These are phyloP conservation scores for Tuber brumale DNA, from an alignment of 495 filamentous ascomycete species.

Conservation along the genomic window DNA sequence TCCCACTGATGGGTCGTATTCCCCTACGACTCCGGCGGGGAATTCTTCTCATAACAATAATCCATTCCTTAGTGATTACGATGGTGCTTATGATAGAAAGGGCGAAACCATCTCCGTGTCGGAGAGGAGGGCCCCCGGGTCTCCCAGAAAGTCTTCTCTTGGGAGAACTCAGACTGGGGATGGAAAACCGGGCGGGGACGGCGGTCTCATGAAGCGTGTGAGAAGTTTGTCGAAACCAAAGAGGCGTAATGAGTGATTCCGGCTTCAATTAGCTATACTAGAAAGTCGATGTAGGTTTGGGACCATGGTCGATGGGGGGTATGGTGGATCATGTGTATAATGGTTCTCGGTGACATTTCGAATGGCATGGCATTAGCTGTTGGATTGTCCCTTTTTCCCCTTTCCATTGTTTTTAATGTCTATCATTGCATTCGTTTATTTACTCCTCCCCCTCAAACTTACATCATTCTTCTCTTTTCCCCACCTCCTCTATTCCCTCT, in stretches of 20 bases:
- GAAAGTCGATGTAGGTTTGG: background rate
- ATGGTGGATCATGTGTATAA: background rate
- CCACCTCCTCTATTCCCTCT: background rate
- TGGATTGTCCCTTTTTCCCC: background rate
- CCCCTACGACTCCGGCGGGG: slow-evolving; percentile 43
- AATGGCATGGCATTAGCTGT: background rate
- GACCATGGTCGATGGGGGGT: background rate
- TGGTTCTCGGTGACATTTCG: background rate
- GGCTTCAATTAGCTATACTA: background rate
- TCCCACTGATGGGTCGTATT: slow-evolving; percentile 44
- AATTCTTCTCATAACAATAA: slow-evolving; percentile 50
- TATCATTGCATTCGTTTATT: background rate
- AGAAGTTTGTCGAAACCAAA: slow-evolving; percentile 42
- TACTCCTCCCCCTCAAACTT: background rate
- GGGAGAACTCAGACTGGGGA: slow-evolving; percentile 22
- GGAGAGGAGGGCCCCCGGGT: slow-evolving; percentile 44
- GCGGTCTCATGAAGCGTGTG: slow-evolving; percentile 37
- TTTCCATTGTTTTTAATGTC: background rate
- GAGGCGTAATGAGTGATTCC: slow-evolving; percentile 31
- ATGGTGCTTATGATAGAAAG: slow-evolving; percentile 65
- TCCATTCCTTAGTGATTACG: slow-evolving; percentile 84
- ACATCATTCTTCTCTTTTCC: background rate
- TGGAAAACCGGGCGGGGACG: slow-evolving; percentile 26
- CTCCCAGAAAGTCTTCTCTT: slow-evolving; percentile 29
- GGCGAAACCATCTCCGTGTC: slow-evolving; percentile 54